Base-by-base conservation (phyloP, 306 rosid species). In the Rubus parviflorus region DNA sequence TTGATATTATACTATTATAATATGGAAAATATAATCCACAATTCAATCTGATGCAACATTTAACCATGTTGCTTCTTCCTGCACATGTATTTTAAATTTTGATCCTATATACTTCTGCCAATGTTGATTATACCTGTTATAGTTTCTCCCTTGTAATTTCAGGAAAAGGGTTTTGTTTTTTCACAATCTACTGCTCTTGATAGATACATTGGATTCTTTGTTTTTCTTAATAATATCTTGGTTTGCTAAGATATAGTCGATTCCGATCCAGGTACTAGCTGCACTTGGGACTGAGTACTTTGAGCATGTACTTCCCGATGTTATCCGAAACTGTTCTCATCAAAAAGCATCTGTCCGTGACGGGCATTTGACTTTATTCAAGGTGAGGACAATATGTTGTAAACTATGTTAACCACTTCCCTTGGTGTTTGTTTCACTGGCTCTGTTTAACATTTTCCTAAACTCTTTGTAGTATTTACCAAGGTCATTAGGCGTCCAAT, bases 261-360 rank as follows among this genome's bases (percentile, higher is more conserved):
- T 57, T 37, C 73, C 40, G n/a, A 73, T 73, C 19, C 83, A 92
- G 98, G 97, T 95, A 70, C 84, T 92, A 84, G 88, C 97, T 89
- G 98, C 98, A 22, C 97, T 95, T 72, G 98, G 97, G 68, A 86
- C 89, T 46, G 88, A 38, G 75, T 95, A 74, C 88, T 95, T 95
- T 84, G 96, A 92, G 88, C 91, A 81, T 78, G 89, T 89, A 85
- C 97, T 95, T 80, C 97, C 98, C n/a, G 98, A 95, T 82, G 75
- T 92, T 83, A 87, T 92, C 84, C 92, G 89, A 75, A 89, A 89
- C 79, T 95, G 98, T 83, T 92, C 98, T 79, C 95, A 95, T 87
- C 97, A 82, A 79, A 95, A 80, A 86, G 97, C 97, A 42, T 86
- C 97, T 77, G 97, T 95, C 38, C 97, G 98, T 57, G 98, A 95